A percentile compares a stretch with the other conserved stretches of the same genome.
Evolutionary conservation across 1,284 basidiomycete genomes (phyloP).

Genomic region (Cryptococcus neoformans): DNA sequence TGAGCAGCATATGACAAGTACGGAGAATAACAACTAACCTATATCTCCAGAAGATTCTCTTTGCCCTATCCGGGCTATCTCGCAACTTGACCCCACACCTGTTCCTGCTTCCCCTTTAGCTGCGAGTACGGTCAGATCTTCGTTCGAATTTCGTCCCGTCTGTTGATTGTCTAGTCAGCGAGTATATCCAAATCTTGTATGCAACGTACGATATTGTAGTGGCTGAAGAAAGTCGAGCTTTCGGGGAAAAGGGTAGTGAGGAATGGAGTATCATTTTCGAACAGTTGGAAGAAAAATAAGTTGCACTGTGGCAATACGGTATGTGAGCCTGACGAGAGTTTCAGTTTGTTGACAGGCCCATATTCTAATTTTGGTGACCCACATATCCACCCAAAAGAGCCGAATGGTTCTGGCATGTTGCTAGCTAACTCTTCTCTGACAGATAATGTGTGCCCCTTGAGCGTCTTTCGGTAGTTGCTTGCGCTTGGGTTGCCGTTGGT

Average conservation of each 20-base stretch:
- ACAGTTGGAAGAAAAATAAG: slow-evolving; percentile 49
- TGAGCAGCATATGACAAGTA: not conserved
- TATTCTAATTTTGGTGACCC: slow-evolving; percentile 8
- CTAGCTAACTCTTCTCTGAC: not conserved
- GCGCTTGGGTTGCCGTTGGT: too few relatives aligned
- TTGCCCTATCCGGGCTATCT: slow-evolving; percentile 35
- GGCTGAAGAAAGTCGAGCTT: slow-evolving; percentile 25
- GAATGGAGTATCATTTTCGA: slow-evolving; percentile 18
- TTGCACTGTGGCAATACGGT: slow-evolving; percentile 50
- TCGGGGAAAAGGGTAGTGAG: slow-evolving; percentile 37
- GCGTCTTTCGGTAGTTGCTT: too few relatives aligned
- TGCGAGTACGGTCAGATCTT: slow-evolving; percentile 31
- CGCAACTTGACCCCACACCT: slow-evolving; percentile 39
- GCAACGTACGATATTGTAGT: slow-evolving; percentile 32
- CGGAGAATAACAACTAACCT: slow-evolving; percentile 24
- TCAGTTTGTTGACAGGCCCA: too few relatives aligned
- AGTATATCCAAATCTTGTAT: not conserved
- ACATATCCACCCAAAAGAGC: slow-evolving; percentile 46
- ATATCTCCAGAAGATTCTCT: slow-evolving; percentile 41
- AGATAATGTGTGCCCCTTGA: too few relatives aligned
- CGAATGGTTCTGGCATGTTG: slow-evolving; percentile 42
- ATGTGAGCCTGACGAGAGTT: slow-evolving; percentile 28
- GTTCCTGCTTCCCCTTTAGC: slow-evolving; percentile 31
- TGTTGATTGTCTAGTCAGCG: slow-evolving; percentile 1
- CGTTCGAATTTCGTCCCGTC: slow-evolving; percentile 16